Evolutionary conservation across 345 rosid species (phyloP).

Genomic region (Eucalyptus caleyi): DNA sequence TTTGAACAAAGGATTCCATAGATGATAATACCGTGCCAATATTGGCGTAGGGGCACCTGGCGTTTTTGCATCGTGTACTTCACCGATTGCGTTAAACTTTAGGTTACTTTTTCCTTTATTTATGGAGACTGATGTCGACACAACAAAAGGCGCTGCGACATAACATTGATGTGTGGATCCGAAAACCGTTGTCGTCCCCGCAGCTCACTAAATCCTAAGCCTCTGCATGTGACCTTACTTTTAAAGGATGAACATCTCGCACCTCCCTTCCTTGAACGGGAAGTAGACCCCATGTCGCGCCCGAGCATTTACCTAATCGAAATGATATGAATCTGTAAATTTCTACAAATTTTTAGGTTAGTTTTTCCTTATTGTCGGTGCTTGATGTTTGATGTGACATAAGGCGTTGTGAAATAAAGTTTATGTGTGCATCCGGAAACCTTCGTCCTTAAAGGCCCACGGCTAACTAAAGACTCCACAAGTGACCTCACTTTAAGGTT

Average conservation of each 20-base stretch:
- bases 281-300: background rate
- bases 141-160: rapidly evolving
- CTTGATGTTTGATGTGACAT: too few species aligned
- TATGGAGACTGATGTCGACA: rapidly evolving
- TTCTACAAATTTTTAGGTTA: too few species aligned
- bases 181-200: background rate
- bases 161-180: background rate
- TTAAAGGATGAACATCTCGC: background rate
- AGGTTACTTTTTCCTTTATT: background rate
- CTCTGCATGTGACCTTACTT: background rate
- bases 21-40: background rate
- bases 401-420: background rate
- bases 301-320: background rate
- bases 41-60: background rate
- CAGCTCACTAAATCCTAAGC: background rate
- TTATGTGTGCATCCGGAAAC: background rate
- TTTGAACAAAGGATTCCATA: background rate
- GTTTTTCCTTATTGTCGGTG: rapidly evolving
- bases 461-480: rapidly evolving
- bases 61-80: background rate
- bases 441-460: background rate
- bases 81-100: background rate
- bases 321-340: too few species aligned
- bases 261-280: background rate
- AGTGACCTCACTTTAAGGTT: background rate